Conservation (phyloP, 371 early-diverging fungal genomes). For the Rhizopus arrhizus region DNA sequence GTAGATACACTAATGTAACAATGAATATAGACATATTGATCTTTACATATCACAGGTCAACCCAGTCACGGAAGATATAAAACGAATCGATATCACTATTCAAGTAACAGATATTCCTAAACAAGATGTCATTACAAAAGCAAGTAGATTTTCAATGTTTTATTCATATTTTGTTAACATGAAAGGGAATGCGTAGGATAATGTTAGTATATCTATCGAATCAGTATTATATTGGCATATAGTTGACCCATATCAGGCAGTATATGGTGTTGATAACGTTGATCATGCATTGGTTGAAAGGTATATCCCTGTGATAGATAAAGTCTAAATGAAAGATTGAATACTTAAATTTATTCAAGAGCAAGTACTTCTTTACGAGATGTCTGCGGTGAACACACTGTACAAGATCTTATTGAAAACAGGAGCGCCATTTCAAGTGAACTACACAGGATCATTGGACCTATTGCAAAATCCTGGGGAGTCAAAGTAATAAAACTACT, state of each 20-base stretch:
- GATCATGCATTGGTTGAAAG: constrained; percentile 76
- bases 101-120: constrained; percentile 74
- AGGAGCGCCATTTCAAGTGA: constrained; percentile 82
- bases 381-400: constrained; percentile 60
- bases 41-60: constrained; percentile 55
- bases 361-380: constrained; percentile 73
- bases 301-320: constrained; percentile 12
- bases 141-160: constrained; percentile 1
- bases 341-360: constrained; percentile 18
- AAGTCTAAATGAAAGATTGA: background rate
- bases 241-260: constrained; percentile 79
- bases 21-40: background rate
- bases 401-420: constrained; percentile 84
- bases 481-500: constrained; percentile 50
- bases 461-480: constrained; percentile 65
- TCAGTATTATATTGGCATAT: constrained; percentile 85
- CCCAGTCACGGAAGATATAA: constrained; percentile 69
- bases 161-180: background rate
- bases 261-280: constrained; percentile 77
- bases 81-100: constrained; percentile 72
- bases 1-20: constrained; percentile 10
- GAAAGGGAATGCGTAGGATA: constrained; percentile 55
- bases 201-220: constrained; percentile 81
- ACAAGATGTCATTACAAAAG: constrained; percentile 83
- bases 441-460: constrained; percentile 72